Percentiles rank a stretch among this genome's conserved stretches.
Evolutionary conservation across 2,329 filamentous ascomycete species (phyloP).

Genomic region (Arthrobotrys musiformis): DNA sequence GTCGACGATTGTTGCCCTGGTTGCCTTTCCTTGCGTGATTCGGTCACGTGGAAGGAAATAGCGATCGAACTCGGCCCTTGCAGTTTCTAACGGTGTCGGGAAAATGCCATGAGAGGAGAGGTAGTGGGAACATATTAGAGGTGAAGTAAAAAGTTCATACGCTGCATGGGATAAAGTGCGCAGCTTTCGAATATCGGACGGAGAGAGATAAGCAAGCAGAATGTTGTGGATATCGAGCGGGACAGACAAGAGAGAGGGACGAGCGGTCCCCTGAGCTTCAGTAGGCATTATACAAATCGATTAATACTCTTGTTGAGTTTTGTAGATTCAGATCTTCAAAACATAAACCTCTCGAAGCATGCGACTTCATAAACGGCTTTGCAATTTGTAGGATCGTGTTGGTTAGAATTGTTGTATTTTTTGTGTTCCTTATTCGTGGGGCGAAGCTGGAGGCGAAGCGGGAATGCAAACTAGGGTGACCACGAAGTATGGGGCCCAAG

Average conservation of each 20-base stretch:
- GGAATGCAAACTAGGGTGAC: too few species aligned
- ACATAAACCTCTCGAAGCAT: too few species aligned
- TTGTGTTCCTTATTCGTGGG: background rate
- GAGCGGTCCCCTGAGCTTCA: too few species aligned
- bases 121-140: conserved; percentile 10
- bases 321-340: too few species aligned
- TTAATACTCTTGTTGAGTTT: too few species aligned
- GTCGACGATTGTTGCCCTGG: conserved; percentile 14
- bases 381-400: too few species aligned
- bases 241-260: background rate
- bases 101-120: conserved; percentile 26
- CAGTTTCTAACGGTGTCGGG: background rate
- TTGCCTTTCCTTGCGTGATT: conserved; percentile 6
- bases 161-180: conserved; percentile 11
- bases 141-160: conserved; percentile 24
- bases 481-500: too few species aligned
- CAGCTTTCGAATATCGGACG: conserved; percentile 28
- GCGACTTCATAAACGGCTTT: too few species aligned
- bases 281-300: background rate
- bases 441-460: background rate
- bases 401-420: background rate
- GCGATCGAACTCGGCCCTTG: conserved; percentile 20
- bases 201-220: conserved; percentile 8
- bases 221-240: conserved; percentile 39
- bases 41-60: conserved; percentile 17